phyloP scores from a whole-genome alignment of 2,329 filamentous ascomycete species.

The Colletotrichum sp. region DNA sequence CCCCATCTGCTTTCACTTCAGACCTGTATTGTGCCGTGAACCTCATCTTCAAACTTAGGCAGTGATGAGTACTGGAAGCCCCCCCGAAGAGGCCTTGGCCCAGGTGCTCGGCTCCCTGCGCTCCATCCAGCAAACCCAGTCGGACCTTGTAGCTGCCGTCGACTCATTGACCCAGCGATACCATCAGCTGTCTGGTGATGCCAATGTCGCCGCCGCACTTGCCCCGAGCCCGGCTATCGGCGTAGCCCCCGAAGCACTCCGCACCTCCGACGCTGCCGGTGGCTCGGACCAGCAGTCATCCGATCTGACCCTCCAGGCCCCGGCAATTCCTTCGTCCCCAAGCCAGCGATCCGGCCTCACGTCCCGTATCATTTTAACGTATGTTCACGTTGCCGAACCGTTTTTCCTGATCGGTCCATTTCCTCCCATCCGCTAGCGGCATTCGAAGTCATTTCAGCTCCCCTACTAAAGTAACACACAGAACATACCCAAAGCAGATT shows the following conservation, averaged over 20 bases:
- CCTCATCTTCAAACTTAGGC: background rate
- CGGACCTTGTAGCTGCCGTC: slow-evolving; percentile 44
- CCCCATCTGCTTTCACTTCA: background rate
- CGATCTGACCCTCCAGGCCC: slow-evolving; percentile 25
- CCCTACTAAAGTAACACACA: slow-evolving; percentile 27
- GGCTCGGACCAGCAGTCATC: background rate
- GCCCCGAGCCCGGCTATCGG: background rate
- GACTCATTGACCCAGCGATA: slow-evolving; percentile 40
- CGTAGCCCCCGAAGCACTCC: background rate
- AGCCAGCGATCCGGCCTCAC: slow-evolving; percentile 51
- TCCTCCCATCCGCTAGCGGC: background rate
- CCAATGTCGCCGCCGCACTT: background rate
- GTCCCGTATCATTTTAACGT: slow-evolving; percentile 63
- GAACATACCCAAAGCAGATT: slow-evolving; percentile 90
- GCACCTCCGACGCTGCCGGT: slow-evolving; percentile 16
- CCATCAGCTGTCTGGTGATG: slow-evolving; percentile 6
- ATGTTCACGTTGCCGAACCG: slow-evolving; percentile 19
- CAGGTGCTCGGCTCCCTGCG: slow-evolving; percentile 36
- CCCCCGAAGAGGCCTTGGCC: slow-evolving; percentile 31
- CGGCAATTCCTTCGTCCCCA: slow-evolving; percentile 28
- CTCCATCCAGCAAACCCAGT: slow-evolving; percentile 46
- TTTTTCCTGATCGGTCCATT: background rate
- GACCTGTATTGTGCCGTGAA: background rate
- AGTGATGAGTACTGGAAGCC: slow-evolving; percentile 3
- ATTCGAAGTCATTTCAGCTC: background rate